Conservation (phyloP, 352 stramenopile species). For the Phytophthora podocarpi region DNA sequence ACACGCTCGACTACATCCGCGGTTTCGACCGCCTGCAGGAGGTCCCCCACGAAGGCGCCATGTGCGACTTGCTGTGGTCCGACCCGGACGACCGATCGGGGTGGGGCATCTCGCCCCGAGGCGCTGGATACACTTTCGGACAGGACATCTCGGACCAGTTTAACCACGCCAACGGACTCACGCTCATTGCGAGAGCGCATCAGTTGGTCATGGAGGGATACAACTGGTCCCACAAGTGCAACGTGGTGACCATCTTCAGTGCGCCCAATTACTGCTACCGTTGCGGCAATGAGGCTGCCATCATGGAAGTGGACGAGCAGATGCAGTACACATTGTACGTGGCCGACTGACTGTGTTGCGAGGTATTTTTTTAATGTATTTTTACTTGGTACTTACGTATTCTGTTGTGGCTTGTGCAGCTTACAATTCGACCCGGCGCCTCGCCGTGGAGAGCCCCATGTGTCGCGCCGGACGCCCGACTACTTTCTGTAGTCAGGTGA, state of each 20-base stretch:
- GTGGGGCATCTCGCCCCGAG: slow-evolving; percentile 98
- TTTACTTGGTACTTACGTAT: slow-evolving; percentile 15
- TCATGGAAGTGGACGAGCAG: slow-evolving; percentile 97
- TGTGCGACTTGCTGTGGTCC: slow-evolving; percentile 99
- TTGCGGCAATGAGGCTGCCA: slow-evolving; percentile 98
- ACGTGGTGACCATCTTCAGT: slow-evolving; percentile 98
- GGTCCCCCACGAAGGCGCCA: slow-evolving; percentile 92
- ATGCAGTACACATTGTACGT: slow-evolving; percentile 96
- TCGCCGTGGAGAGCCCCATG: slow-evolving; percentile 92
- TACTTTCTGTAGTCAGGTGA: slow-evolving; percentile 92
- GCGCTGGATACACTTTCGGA: slow-evolving; percentile 98
- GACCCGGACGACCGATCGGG: slow-evolving; percentile 99
- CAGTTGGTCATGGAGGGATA: slow-evolving; percentile 92
- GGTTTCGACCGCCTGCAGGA: slow-evolving; percentile 92
- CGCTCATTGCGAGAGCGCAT: slow-evolving; percentile 97
- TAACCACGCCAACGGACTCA: slow-evolving; percentile 96
- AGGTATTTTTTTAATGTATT: neutral
- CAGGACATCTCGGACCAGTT: slow-evolving; percentile 99
- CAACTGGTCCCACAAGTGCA: slow-evolving; percentile 95
- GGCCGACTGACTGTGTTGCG: neutral
- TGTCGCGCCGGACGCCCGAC: slow-evolving; percentile 93
- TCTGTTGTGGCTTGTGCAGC: slow-evolving; percentile 38
- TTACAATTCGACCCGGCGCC: slow-evolving; percentile 96
- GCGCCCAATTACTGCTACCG: slow-evolving; percentile 99
- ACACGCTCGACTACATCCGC: slow-evolving; percentile 93